These are phyloP conservation scores for Gomphus sp. DNA, from an alignment of 1,284 basidiomycete genomes.

Conservation along the genomic window DNA sequence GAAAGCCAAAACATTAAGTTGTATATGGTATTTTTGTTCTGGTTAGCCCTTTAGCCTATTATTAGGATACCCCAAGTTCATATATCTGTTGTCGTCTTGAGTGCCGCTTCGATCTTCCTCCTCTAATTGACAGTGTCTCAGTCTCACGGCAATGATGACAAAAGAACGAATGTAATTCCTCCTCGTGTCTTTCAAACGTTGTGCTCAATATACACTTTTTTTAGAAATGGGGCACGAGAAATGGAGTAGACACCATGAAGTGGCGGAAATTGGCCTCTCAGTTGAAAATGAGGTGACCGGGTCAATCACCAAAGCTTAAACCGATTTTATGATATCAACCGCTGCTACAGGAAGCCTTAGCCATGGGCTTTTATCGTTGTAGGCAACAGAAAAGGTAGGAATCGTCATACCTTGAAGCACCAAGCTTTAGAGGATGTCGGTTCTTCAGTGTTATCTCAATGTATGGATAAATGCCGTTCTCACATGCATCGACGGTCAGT, in stretches of 20 bases:
- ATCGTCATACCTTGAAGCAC: neutral
- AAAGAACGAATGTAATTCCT: slow-evolving; percentile 34
- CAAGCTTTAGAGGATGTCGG: slow-evolving; percentile 20
- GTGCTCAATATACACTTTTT: slow-evolving; percentile 55
- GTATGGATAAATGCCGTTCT: slow-evolving; percentile 51
- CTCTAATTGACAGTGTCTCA: neutral
- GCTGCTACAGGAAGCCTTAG: slow-evolving; percentile 38
- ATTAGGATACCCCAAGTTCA: slow-evolving; percentile 43
- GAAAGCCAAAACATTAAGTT: neutral
- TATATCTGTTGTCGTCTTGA: slow-evolving; percentile 43
- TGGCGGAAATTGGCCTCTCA: slow-evolving; percentile 33
- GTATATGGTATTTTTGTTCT: too few relatives aligned
- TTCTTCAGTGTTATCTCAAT: slow-evolving; percentile 42
- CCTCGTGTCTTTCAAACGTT: slow-evolving; percentile 44
- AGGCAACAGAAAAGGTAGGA: slow-evolving; percentile 68
- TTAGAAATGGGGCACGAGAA: slow-evolving; percentile 39
- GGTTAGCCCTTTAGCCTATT: neutral
- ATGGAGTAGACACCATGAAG: slow-evolving; percentile 31
- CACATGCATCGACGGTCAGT: slow-evolving; percentile 14
- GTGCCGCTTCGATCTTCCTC: slow-evolving; percentile 19
- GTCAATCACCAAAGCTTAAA: slow-evolving; percentile 47
- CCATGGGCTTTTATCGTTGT: slow-evolving; percentile 61
- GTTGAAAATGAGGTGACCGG: neutral
- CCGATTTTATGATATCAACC: slow-evolving; percentile 57
- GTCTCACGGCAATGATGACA: neutral